phyloP scores from a whole-genome alignment of 768 basidiomycete genomes.

The Boletus sp. region DNA sequence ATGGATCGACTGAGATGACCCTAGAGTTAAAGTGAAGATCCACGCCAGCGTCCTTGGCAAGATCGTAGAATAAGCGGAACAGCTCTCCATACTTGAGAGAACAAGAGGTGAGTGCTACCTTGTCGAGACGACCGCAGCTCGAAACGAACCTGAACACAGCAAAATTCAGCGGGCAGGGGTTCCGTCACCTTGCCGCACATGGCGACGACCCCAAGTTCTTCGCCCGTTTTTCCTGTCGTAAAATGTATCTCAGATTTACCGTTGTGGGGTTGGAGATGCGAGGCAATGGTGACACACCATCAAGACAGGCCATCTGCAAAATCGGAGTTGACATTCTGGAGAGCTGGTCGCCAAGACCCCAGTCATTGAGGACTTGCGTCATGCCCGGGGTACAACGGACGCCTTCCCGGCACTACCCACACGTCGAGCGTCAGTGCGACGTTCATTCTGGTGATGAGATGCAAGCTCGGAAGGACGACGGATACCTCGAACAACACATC shows the following conservation, averaged over 20 bases:
- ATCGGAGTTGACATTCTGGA: conserved; percentile 28
- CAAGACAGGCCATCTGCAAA: conserved; percentile 12
- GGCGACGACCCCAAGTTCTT: conserved; percentile 41
- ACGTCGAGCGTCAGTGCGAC: not conserved
- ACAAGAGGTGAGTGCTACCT: not conserved
- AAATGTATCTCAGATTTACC: not conserved
- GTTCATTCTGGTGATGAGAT: not conserved
- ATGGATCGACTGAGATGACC: conserved; percentile 35
- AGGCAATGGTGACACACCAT: conserved; percentile 7
- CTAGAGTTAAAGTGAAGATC: conserved; percentile 40
- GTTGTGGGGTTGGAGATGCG: too few species aligned
- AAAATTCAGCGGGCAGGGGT: conserved; percentile 44
- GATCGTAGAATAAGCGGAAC: conserved; percentile 43
- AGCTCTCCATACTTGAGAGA: conserved; percentile 49
- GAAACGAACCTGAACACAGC: conserved; percentile 43
- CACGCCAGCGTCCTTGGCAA: conserved; percentile 46
- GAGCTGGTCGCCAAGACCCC: conserved; percentile 48
- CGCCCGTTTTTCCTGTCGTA: conserved; percentile 38
- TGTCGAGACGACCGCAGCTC: not conserved
- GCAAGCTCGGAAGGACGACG: not conserved
- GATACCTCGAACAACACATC: conserved; percentile 37
- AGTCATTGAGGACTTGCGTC: conserved; percentile 49
- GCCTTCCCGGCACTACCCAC: conserved; percentile 32
- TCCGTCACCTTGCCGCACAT: conserved; percentile 43
- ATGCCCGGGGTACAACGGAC: conserved; percentile 54